phyloP scores from a whole-genome alignment of 176 grass and related monocot species.

The Rhipidocladum racemiflorum region DNA sequence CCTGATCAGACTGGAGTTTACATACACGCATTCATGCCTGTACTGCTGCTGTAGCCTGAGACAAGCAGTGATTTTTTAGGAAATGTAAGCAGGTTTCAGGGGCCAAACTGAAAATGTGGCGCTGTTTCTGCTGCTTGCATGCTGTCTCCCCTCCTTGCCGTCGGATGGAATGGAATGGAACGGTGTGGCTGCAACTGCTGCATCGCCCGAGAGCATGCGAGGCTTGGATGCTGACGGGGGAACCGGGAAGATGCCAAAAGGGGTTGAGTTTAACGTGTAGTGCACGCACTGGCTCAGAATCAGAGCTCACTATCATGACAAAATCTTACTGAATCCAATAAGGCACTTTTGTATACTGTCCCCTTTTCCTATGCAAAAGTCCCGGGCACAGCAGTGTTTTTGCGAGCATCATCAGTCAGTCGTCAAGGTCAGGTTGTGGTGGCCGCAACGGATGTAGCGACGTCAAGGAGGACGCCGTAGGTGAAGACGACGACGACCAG shows the following conservation, averaged over 20 bases:
- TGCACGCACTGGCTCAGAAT: not conserved
- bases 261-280: not conserved
- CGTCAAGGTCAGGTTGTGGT: too few relatives aligned
- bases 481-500: too few relatives aligned
- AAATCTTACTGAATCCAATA: conserved; percentile 30
- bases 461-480: too few relatives aligned
- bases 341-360: not conserved
- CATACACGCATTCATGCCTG: not conserved
- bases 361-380: not conserved
- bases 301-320: conserved; percentile 5
- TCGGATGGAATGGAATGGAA: not conserved
- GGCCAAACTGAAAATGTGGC: not conserved
- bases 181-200: not conserved
- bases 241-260: not conserved
- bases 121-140: not conserved
- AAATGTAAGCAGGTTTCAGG: not conserved
- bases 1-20: rapidly evolving
- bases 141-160: not conserved
- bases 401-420: too few relatives aligned
- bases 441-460: too few relatives aligned
- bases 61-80: too few relatives aligned
- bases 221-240: not conserved
- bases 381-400: too few relatives aligned
- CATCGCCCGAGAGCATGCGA: not conserved
- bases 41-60: not conserved